Evolutionary conservation across 2,329 filamentous ascomycete species (phyloP).

Genomic region (Penicillium aurantiogriseum): DNA sequence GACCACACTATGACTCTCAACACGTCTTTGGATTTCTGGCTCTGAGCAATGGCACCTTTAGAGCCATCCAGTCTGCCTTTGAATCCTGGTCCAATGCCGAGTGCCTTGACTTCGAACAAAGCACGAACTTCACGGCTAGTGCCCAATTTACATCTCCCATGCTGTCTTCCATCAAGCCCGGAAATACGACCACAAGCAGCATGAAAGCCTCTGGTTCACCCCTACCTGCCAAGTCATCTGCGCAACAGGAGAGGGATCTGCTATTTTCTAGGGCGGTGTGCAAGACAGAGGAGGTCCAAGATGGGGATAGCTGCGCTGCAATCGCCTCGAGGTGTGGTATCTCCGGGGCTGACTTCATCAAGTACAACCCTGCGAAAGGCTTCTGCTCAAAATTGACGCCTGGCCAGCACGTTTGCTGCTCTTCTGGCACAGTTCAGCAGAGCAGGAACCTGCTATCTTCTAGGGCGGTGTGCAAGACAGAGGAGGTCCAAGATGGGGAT

Average conservation of each 20-base stretch:
- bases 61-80: not conserved
- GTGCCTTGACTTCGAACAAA: not conserved
- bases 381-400: slow-evolving; percentile 33
- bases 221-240: not conserved
- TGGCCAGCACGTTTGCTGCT: slow-evolving; percentile 40
- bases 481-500: not conserved
- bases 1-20: slow-evolving; percentile 26
- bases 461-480: not conserved
- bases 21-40: slow-evolving; percentile 39
- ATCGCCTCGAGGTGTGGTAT: slow-evolving; percentile 37
- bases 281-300: not conserved
- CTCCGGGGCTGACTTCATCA: slow-evolving; percentile 36
- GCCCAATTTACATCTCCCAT: not conserved
- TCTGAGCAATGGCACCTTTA: slow-evolving; percentile 6
- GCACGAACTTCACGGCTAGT: not conserved
- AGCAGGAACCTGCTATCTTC: not conserved
- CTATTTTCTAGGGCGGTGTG: not conserved
- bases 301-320: slow-evolving; percentile 1
- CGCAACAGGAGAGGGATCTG: not conserved
- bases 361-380: slow-evolving; percentile 36
- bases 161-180: not conserved
- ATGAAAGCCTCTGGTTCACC: not conserved
- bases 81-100: not conserved
- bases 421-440: not conserved
- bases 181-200: not conserved